These are phyloP conservation scores for Gracilaria caudata DNA, from an alignment of 23 red algal species.

Conservation along the genomic window DNA sequence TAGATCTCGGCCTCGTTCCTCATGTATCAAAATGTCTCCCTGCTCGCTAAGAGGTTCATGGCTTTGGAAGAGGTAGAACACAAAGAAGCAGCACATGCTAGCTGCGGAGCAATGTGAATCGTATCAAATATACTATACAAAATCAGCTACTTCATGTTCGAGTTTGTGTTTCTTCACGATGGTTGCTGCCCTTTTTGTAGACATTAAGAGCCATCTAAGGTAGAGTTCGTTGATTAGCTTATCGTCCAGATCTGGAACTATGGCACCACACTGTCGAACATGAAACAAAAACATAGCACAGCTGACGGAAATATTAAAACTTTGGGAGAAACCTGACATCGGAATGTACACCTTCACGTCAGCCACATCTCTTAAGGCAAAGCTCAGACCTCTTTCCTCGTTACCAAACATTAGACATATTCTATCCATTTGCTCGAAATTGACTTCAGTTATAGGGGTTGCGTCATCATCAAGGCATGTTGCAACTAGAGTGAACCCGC, in stretches of 20 bases:
- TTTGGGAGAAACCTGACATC: slow-evolving; percentile 90
- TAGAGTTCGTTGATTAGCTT: slow-evolving; percentile 82
- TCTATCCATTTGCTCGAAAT: slow-evolving; percentile 71
- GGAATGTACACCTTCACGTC: slow-evolving; percentile 87
- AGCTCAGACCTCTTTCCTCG: slow-evolving; percentile 89
- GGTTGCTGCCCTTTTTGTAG: slow-evolving; percentile 64
- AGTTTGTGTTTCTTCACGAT: slow-evolving; percentile 77
- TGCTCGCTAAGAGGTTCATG: not conserved
- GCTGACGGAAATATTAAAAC: slow-evolving; percentile 87
- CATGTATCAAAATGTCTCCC: not conserved
- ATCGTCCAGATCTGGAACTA: slow-evolving; percentile 72
- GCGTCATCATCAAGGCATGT: slow-evolving; percentile 82
- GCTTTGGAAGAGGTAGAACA: not conserved
- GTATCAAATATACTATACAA: slow-evolving; percentile 12
- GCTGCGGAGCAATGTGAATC: not conserved
- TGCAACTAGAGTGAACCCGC: slow-evolving; percentile 76
- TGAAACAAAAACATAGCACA: slow-evolving; percentile 85
- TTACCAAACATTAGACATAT: slow-evolving; percentile 94
- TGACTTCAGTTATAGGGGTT: slow-evolving; percentile 76
- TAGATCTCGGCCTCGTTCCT: not conserved
- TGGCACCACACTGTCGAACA: slow-evolving; percentile 61
- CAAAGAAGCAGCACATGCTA: not conserved
- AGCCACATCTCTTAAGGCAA: slow-evolving; percentile 66
- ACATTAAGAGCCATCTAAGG: slow-evolving; percentile 82
- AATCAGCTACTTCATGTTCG: slow-evolving; percentile 64